Evolutionary conservation across 345 rosid genomes (phyloP), one percentile per base, ranked within the genome.

Genomic region (Erucastrum elatum): DNA sequence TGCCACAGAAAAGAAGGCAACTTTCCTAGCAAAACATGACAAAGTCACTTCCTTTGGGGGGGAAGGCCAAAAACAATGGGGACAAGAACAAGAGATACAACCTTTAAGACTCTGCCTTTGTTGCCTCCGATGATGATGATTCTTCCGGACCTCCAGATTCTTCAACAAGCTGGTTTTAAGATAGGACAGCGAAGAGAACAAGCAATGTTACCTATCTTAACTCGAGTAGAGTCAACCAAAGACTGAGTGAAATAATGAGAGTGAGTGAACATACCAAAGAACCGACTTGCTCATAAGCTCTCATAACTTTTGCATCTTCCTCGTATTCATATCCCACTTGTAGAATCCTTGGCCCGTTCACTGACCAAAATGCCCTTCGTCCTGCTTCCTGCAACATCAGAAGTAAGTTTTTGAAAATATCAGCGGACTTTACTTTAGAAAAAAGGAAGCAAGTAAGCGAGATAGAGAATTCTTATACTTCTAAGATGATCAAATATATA

Each of bases 301-400:
- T 91, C 92, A 94, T 91, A 62, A 87, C 98, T 90, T 90, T 90
- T 25, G 90, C 86, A 84, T 94, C 87, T 74, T 87, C 88, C 83
- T 94, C 98, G 13, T 91, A 91, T 84, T 88, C 97, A 30, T 94
- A 92, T 8, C 98, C 98, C 30, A 91, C 67, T 85, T 94, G 92
- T 16, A 94, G 84, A 72, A 94, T 88, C 64, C 91, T 62, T 11
- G 98, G 92, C 75, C 95, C 98, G 51, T 91, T 94, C 63, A 92
- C 78, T 7, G 95, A 88, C 97, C 98, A 92, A 74, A 94, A 87
- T 10, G 97, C 90, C 71, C 97, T 88, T 71, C 84, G 86, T 29
- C 97, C 97, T 0, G 90, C 91, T 74, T 94, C 97, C 98, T 94
- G 84, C 37, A 77, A 76, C 62, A 34, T 55, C 63, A 55, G 0